Evolutionary conservation across 148 eudicot genomes (phyloP), one percentile per base, ranked within the genome.

Genomic region (Vaccinium vitisidaea): DNA sequence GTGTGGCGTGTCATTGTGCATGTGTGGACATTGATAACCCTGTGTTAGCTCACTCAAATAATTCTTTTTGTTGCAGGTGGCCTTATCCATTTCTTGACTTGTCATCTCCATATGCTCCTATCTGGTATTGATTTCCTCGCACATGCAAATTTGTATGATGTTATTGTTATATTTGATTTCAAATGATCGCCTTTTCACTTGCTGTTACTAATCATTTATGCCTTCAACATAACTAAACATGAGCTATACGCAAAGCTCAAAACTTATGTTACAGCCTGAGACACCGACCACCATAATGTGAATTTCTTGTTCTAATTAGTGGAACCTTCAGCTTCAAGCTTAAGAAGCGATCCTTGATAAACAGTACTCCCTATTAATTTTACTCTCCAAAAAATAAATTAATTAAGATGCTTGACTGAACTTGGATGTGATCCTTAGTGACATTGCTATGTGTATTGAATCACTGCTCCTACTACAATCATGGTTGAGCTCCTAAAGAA

Each of bases 61-160:
- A 54, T 65, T 63, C 30, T 36, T 30, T 83, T 46, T 75, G n/a
- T 81, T 87, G 86, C 92, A 95, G 98, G 85, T 95, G 98, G 98
- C 98, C 98, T 5, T 95, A 95, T 87, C 80, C 92, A 49, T 95
- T 95, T 88, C 92, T 95, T 63, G 98, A 95, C 39, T 88, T 95
- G 89, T 89, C 95, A 55, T 90, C 95, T 61, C 87, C 93, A 77
- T 91, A 86, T 90, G 93, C 98, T 82, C 98, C 98, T 67, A 15
- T 89, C 80, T 95, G 98, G 98, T 96, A 88, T 84, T 86, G 73
- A 39, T 53, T 73, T 19, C 63, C 96, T 30, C 12, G 2, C 48
- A 36, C n/a, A 1, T 6, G 50, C 50, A 39, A 30, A 91, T 73
- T 4, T 73, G 23, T 49, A 7, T 90, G 5, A 89, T 91, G 16